Evolutionary conservation across 306 rosid genomes (phyloP), one percentile per base, ranked within the genome.

Genomic region (Phaseolus lunatus): DNA sequence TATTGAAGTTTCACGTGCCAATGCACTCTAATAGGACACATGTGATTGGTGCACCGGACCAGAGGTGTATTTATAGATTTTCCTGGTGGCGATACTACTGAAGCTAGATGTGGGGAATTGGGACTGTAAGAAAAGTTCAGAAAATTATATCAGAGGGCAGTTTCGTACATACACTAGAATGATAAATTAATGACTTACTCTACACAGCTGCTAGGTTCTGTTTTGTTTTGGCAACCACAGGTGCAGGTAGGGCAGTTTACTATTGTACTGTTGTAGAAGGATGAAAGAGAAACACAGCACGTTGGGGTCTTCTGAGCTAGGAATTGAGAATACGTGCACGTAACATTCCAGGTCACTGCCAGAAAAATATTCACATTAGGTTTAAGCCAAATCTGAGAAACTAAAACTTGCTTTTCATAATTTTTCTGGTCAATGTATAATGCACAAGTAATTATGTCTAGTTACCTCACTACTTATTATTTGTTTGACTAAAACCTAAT

Each of bases 331-430:
- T 90, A 93, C 0, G 96, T 87, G 89, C 97, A 93, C 65, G 97
- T 93, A 82, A 93, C 58, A 68, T 93, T 93, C 97, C 97, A 93
- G 73, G 97, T 93, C 97, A 93, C 97, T 93, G 89, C 83, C 78
- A 67, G 78, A 53, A 82, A 67, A 67, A 82, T 33, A 68, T 14
- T 41, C 78, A 27, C 58, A 41, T 75, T 70, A 63, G 44, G 54
- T 43, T 33, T 70, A 70, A 73, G 77, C 18, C 72, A 52, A 45
- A 26, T 11, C 54, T 13, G 33, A 75, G 29, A 43, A 13, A 14
- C 72, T 4, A 43, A 23, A 67, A 62, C 26, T 23, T 47, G 14
- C 12, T 64, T 77, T 73, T 22, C 66, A 73, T 10, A 69, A 33
- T 2, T 62, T 10, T 27, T 53, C 16, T 20, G 2, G 39, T 26